phyloP scores from a whole-genome alignment of 2,329 filamentous ascomycete species.

The Colletotrichum paranaense region DNA sequence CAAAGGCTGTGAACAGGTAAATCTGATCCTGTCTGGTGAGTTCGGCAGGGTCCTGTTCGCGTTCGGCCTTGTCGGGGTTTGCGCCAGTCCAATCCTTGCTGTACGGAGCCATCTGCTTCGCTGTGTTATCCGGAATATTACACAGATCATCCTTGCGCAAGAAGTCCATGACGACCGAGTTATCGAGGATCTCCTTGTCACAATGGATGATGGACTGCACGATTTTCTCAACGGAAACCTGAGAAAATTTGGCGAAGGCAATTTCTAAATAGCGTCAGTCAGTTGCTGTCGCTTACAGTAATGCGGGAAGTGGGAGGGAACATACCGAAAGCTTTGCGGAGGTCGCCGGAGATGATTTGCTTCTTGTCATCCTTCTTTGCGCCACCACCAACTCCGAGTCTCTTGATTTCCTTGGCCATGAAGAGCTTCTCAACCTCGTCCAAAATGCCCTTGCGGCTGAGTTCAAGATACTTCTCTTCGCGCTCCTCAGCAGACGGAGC shows the following conservation, averaged over 20 bases:
- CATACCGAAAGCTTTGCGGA: slow-evolving; percentile 86
- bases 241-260: slow-evolving; percentile 92
- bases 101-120: slow-evolving; percentile 94
- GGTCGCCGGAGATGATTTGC: slow-evolving; percentile 91
- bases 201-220: slow-evolving; percentile 96
- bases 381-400: slow-evolving; percentile 75
- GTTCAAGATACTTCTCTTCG: slow-evolving; percentile 94
- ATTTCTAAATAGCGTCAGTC: slow-evolving; percentile 69
- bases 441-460: slow-evolving; percentile 93
- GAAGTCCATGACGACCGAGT: slow-evolving; percentile 95
- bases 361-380: slow-evolving; percentile 93
- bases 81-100: slow-evolving; percentile 96
- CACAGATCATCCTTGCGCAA: slow-evolving; percentile 92
- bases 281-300: not conserved
- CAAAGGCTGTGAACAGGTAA: slow-evolving; percentile 91
- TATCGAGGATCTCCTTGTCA: slow-evolving; percentile 88
- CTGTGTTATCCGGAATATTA: slow-evolving; percentile 89
- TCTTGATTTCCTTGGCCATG: slow-evolving; percentile 95
- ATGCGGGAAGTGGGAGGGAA: slow-evolving; percentile 18
- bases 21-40: slow-evolving; percentile 96
- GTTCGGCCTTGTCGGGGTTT: slow-evolving; percentile 78
- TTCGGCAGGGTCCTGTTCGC: slow-evolving; percentile 88
- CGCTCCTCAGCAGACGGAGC: slow-evolving; percentile 87
- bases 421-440: slow-evolving; percentile 98
- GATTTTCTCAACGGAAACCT: slow-evolving; percentile 83